Evolutionary conservation across 73 alveolate genomes (phyloP), one percentile per base, ranked within the genome.

Genomic region (Effrenium voratum): DNA sequence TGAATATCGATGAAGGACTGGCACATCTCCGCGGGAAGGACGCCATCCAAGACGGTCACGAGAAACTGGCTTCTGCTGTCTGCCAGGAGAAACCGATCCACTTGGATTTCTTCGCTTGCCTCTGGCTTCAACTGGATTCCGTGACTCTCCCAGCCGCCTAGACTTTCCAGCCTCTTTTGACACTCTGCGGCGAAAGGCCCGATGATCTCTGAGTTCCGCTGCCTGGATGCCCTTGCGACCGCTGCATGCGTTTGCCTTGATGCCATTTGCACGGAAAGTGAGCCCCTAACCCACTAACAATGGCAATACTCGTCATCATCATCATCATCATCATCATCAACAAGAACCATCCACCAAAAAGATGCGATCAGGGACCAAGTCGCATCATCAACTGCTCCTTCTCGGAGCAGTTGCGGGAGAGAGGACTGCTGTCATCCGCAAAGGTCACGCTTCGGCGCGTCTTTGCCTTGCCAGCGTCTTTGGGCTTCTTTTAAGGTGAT

Each of bases 401-500:
- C 59, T 75, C 85, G 16, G 85, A 75, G 50, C 32, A 50, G 32
- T 24, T 38, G 79, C 41, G 8, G 40, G 44, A 28, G 85, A 50
- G 59, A 75, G 85, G 85, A 36, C 46, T 34, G n/a, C 77, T 66
- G 40, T 77, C 88, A 43, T 41, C 88, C 1, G 88, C 88, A 60
- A 77, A 77, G 40, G 66, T 60, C 59, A 77, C 88, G 88, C 88
- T 77, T 13, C 88, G 88, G 68, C 88, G 88, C 60, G 16, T n/a
- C 66, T 44, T 77, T n/a, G n/a, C n/a, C n/a, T n/a, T n/a, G n/a
- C n/a, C n/a, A n/a, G n/a, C n/a, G n/a, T n/a, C n/a, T n/a, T n/a
- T n/a, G n/a, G n/a, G n/a, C n/a, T n/a, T n/a, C n/a, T n/a, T n/a
- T n/a, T n/a, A n/a, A n/a, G n/a, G n/a, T n/a, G n/a, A n/a, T n/a